Conservation (phyloP, 306 rosid genomes). For the Oxytropis ochrocephala region DNA sequence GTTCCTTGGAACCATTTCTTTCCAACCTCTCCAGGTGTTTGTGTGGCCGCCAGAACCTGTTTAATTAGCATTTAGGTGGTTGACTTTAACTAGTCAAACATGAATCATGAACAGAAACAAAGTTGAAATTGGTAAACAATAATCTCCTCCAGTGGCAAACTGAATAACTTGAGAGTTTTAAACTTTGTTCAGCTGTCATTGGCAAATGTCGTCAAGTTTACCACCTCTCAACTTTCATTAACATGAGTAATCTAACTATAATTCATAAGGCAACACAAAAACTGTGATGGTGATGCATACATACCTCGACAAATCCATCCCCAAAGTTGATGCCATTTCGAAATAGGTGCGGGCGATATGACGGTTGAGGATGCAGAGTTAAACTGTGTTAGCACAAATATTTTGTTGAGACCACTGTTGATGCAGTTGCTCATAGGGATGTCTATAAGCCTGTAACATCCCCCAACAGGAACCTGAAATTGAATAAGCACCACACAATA, state of each 20-base stretch:
- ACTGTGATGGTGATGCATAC: constrained; percentile 15
- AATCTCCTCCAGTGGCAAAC: background rate
- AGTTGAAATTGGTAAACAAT: background rate
- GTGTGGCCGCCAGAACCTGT: constrained; percentile 98
- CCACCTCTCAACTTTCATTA: background rate
- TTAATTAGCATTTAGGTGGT: constrained; percentile 26
- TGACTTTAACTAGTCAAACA: background rate
- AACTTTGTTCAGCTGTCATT: background rate
- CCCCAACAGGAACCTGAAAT: constrained; percentile 89
- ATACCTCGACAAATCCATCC: constrained; percentile 91
- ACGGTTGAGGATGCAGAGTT: constrained; percentile 94
- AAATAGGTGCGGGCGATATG: constrained; percentile 85
- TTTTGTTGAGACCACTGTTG: constrained; percentile 82
- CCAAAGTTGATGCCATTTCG: constrained; percentile 81
- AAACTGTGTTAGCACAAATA: constrained; percentile 80
- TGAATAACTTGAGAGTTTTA: background rate
- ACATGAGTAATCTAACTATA: background rate
- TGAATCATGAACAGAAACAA: constrained; percentile 7
- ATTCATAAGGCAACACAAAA: background rate
- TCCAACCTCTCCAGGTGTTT: constrained; percentile 88
- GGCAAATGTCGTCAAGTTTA: constrained; percentile 4
- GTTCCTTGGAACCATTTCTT: constrained; percentile 97
- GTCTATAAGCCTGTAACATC: constrained; percentile 90
- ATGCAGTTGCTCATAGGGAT: constrained; percentile 97
- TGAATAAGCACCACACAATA: too few species aligned